A percentile compares a stretch with the other conserved stretches of the same genome.
Conservation (phyloP, 75 land plant species). For the Picea sitchensis region DNA sequence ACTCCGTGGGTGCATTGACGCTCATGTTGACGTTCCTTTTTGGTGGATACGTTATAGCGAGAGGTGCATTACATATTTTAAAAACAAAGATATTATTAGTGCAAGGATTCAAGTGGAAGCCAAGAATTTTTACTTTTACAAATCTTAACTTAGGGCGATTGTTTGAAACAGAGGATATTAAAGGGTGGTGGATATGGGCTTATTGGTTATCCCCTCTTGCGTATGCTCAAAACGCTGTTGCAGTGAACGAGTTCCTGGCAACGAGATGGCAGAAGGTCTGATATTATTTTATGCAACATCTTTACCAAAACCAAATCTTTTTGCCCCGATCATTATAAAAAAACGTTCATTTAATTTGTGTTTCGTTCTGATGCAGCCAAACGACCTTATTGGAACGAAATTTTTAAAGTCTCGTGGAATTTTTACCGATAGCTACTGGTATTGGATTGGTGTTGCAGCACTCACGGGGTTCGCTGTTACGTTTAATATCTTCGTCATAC, state of each 20-base stretch:
- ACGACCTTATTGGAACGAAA: slow-evolving; percentile 11
- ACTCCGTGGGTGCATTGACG: slow-evolving; percentile 17
- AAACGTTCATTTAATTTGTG: background rate
- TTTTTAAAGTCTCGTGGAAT: slow-evolving; percentile 19
- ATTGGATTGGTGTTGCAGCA: slow-evolving; percentile 40
- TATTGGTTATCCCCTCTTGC: slow-evolving; percentile 31
- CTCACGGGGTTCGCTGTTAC: slow-evolving; percentile 26
- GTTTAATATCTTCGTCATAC: slow-evolving; percentile 29
- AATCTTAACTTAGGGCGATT: too few relatives aligned
- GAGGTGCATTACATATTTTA: slow-evolving; percentile 8
- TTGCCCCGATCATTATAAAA: background rate
- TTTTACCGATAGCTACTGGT: slow-evolving; percentile 25
- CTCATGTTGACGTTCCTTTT: slow-evolving; percentile 20
- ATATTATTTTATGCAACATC: background rate
- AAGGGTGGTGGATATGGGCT: slow-evolving; percentile 35
- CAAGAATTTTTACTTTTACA: too few relatives aligned
- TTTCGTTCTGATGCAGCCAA: background rate
- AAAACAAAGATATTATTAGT: too few relatives aligned
- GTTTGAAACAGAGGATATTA: slow-evolving; percentile 14
- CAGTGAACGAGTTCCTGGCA: slow-evolving; percentile 27
- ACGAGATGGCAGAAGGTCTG: slow-evolving; percentile 24
- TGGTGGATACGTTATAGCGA: slow-evolving; percentile 33
- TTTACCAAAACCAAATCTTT: too few relatives aligned
- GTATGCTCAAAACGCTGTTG: slow-evolving; percentile 34
- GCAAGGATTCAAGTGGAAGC: too few relatives aligned